Conservation (phyloP, 345 rosid genomes). For the Arabis hirsuta region DNA sequence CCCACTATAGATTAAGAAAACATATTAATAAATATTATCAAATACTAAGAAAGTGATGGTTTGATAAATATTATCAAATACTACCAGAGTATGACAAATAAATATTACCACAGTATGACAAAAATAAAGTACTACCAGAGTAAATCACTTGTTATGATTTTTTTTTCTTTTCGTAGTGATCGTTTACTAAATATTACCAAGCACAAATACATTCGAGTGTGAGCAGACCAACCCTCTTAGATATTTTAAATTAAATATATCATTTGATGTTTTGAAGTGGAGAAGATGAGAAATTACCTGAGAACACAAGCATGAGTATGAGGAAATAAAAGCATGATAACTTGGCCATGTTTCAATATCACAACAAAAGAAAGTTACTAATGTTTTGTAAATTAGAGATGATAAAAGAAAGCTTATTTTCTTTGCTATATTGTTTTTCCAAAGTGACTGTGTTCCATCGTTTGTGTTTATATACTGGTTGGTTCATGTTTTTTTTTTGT, state of each 20-base stretch:
- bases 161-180: no score
- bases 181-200: no score
- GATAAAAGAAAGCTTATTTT: not conserved
- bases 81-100: no score
- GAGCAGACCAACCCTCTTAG: not conserved
- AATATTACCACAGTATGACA: no score
- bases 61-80: no score
- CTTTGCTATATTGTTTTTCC: not conserved
- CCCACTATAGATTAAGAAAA: no score
- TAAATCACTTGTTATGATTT: not conserved
- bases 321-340: conserved; percentile 25
- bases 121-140: no score
- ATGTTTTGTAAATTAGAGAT: not conserved
- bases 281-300: not conserved
- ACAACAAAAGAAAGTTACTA: no score
- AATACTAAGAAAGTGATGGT: no score
- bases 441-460: not conserved
- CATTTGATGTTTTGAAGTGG: not conserved
- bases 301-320: conserved; percentile 22
- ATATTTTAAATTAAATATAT: not conserved
- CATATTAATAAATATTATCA: no score
- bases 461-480: not conserved
- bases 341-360: conserved; percentile 19
- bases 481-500: not conserved
- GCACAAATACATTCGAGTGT: no score